A percentile compares a stretch with the other conserved stretches of the same genome.
Conservation (phyloP, 805 yeast genomes). For the Candida ponderosae region DNA sequence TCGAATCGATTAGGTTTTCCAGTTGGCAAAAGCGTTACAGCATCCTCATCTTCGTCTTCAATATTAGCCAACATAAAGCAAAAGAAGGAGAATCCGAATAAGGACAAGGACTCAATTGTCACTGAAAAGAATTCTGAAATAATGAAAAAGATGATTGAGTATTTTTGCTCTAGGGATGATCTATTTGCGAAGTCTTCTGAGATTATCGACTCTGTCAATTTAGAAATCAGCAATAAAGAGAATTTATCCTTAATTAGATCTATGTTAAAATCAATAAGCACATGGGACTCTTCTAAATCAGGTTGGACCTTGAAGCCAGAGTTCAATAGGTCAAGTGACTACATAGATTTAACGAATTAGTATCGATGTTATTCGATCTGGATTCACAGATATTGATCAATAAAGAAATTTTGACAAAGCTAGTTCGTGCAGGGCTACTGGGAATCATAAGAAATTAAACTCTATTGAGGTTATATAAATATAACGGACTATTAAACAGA, state of each 20-base stretch:
- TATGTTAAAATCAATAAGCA: conserved; percentile 58
- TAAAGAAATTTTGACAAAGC: too few relatives aligned
- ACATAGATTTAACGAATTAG: too few relatives aligned
- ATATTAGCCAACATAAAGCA: conserved; percentile 41
- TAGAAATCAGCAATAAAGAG: conserved; percentile 36
- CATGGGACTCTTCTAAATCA: conserved; percentile 49
- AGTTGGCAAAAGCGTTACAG: conserved; percentile 10
- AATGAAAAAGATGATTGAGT: conserved; percentile 31
- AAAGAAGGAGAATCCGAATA: conserved; percentile 28
- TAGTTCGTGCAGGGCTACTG: too few relatives aligned
- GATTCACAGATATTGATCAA: too few relatives aligned
- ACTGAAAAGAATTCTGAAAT: conserved; percentile 11
- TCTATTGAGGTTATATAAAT: too few relatives aligned
- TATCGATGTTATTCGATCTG: too few relatives aligned
- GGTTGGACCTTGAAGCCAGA: conserved; percentile 66
- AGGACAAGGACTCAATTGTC: conserved; percentile 5
- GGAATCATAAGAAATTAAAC: too few relatives aligned
- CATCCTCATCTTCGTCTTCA: conserved; percentile 31
- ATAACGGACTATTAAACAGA: too few relatives aligned
- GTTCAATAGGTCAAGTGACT: conserved; percentile 20
- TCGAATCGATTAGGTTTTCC: not conserved
- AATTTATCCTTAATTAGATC: conserved; percentile 59
- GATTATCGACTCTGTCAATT: conserved; percentile 30
- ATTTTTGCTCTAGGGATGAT: conserved; percentile 27
- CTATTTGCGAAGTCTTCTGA: conserved; percentile 41